Conservation (phyloP, 495 filamentous ascomycete genomes). For the Glutinoglossum americanum region DNA sequence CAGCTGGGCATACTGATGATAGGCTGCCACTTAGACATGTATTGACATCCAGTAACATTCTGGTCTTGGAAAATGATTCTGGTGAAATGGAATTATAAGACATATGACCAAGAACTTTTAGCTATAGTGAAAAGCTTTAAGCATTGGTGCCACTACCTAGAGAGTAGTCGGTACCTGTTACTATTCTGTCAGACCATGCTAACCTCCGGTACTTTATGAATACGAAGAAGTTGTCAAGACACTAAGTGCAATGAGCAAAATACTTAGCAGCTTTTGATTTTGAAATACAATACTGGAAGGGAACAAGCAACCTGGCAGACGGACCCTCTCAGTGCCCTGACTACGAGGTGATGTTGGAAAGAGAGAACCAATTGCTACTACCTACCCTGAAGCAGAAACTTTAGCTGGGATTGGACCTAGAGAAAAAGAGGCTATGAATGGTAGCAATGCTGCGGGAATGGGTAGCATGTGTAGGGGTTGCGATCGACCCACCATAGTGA, state of each 20-base stretch:
- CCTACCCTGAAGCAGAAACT: constrained; percentile 3
- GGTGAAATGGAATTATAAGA: constrained; percentile 10
- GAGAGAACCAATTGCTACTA: background rate
- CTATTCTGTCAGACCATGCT: constrained; percentile 7
- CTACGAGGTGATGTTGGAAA: background rate
- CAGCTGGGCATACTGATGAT: background rate
- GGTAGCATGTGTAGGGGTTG: too few relatives aligned
- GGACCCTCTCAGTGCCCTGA: constrained; percentile 6
- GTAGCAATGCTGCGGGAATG: too few relatives aligned
- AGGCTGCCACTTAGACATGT: background rate
- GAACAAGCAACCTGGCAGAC: constrained; percentile 7
- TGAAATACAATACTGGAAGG: constrained; percentile 7
- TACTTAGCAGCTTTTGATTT: constrained; percentile 7
- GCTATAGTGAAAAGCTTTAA: constrained; percentile 11
- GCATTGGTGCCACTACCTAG: constrained; percentile 9
- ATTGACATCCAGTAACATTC: constrained; percentile 10
- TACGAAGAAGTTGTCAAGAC: background rate
- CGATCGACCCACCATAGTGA: too few relatives aligned
- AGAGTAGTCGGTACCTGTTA: constrained; percentile 1
- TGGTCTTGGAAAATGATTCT: constrained; percentile 8
- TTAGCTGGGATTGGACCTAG: too few relatives aligned
- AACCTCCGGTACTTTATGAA: constrained; percentile 7
- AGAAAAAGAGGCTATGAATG: too few relatives aligned
- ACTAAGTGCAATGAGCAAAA: constrained; percentile 6
- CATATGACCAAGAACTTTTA: constrained; percentile 11